Conservation (phyloP, 202 grass and related monocot genomes). For the Panicum hallii region DNA sequence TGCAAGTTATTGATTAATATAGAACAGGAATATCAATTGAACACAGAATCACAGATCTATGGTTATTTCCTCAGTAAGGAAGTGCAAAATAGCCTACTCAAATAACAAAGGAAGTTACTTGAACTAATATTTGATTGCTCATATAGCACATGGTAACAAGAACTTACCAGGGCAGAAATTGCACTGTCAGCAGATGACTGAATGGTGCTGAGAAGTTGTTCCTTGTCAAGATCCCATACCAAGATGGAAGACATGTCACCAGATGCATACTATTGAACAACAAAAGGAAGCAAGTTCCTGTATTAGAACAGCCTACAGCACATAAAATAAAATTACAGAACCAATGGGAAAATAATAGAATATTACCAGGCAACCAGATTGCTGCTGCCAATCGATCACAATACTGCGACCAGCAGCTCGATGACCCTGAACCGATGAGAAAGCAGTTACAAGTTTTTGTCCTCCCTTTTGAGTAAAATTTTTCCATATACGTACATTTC, state of each 20-base stretch:
- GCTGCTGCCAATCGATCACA: constrained; percentile 95
- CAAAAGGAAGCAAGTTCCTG: constrained; percentile 10
- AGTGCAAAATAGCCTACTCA: constrained; percentile 25
- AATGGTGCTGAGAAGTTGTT: constrained; percentile 76
- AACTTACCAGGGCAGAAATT: constrained; percentile 83
- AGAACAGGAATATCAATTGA: constrained; percentile 10
- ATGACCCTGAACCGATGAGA: constrained; percentile 84
- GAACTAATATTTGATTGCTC: constrained; percentile 15
- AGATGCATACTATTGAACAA: constrained; percentile 75
- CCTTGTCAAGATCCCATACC: constrained; percentile 96
- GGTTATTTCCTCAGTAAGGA: background rate
- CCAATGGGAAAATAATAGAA: background rate
- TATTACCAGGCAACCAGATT: constrained; percentile 89
- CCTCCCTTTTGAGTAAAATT: constrained; percentile 75
- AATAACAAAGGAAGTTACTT: background rate
- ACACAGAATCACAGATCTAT: background rate
- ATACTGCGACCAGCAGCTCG: constrained; percentile 60
- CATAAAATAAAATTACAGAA: constrained; percentile 6
- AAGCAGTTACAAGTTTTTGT: constrained; percentile 95
- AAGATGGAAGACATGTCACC: constrained; percentile 75
- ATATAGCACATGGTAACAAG: constrained; percentile 36
- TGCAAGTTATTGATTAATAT: constrained; percentile 9
- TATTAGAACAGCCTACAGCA: constrained; percentile 36
- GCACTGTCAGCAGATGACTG: constrained; percentile 66
- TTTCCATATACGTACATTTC: constrained; percentile 96